These are phyloP conservation scores for Pyronema domesticum DNA, from an alignment of 495 filamentous ascomycete genomes.

Conservation along the genomic window DNA sequence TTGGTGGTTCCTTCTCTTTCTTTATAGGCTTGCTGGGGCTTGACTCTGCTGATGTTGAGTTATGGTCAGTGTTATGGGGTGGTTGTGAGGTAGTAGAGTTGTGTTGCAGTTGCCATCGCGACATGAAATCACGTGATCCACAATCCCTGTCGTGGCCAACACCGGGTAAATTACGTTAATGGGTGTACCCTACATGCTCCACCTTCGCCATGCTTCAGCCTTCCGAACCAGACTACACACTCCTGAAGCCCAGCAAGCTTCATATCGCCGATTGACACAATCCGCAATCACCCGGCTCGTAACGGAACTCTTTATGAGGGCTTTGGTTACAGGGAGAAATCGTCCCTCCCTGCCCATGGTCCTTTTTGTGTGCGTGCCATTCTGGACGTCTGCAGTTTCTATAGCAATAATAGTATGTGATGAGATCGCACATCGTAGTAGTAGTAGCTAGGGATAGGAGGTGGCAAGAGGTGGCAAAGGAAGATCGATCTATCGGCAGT, in stretches of 20 bases:
- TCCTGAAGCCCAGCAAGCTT: not conserved
- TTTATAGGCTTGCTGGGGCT: too few relatives aligned
- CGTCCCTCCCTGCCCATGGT: not conserved
- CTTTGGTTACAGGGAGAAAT: not conserved
- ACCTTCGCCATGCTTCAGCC: too few relatives aligned
- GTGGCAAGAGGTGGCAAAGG: not conserved
- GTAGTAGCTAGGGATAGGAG: too few relatives aligned
- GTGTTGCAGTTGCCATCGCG: too few relatives aligned
- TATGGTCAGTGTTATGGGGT: too few relatives aligned
- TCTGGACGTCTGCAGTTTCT: slow-evolving; percentile 6
- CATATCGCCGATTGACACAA: slow-evolving; percentile 8
- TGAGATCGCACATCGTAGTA: slow-evolving; percentile 10
- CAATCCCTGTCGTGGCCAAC: too few relatives aligned
- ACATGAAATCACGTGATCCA: too few relatives aligned
- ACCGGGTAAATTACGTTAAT: too few relatives aligned
- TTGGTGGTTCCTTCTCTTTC: too few relatives aligned
- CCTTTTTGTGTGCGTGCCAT: slow-evolving; percentile 5
- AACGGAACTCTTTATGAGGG: slow-evolving; percentile 7
- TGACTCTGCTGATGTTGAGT: too few relatives aligned
- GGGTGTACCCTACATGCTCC: too few relatives aligned
- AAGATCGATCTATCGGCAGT: slow-evolving; percentile 1
- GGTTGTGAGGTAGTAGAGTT: too few relatives aligned
- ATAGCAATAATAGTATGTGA: slow-evolving; percentile 9
- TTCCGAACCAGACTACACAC: not conserved
- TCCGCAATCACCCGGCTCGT: slow-evolving; percentile 10